These are phyloP conservation scores for Haplosporangium gracile DNA, from an alignment of 192 early-diverging fungal genomes.

Conservation along the genomic window DNA sequence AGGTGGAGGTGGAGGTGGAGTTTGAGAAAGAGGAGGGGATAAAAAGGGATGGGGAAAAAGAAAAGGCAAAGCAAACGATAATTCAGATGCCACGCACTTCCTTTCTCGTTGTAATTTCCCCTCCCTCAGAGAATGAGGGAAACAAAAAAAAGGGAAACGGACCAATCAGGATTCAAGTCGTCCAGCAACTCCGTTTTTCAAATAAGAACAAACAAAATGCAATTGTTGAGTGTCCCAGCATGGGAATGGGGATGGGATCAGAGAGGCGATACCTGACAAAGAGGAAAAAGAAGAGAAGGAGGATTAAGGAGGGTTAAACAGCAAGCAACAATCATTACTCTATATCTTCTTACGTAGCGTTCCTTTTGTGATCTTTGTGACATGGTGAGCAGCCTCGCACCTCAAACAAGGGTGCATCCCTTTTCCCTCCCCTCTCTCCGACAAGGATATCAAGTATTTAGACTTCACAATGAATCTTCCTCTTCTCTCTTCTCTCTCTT, in stretches of 20 bases:
- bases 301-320: background rate
- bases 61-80: background rate
- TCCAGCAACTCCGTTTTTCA: background rate
- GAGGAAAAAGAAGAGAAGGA: background rate
- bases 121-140: background rate
- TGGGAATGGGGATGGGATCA: background rate
- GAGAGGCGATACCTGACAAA: background rate
- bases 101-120: background rate
- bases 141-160: background rate
- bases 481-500: background rate
- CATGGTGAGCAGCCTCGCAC: too few species aligned
- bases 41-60: background rate
- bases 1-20: background rate
- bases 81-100: background rate
- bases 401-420: too few species aligned
- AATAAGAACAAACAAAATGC: background rate
- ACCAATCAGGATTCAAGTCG: background rate
- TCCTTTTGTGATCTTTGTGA: too few species aligned
- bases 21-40: background rate
- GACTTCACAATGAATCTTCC: background rate
- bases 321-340: background rate
- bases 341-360: too few species aligned
- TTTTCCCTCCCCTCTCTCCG: too few species aligned
- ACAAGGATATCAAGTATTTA: background rate
- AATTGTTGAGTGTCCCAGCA: background rate